Percentiles rank a stretch among this genome's conserved stretches.
These are phyloP conservation scores for Suillus alpinus DNA, from an alignment of 768 basidiomycete species.

Conservation along the genomic window DNA sequence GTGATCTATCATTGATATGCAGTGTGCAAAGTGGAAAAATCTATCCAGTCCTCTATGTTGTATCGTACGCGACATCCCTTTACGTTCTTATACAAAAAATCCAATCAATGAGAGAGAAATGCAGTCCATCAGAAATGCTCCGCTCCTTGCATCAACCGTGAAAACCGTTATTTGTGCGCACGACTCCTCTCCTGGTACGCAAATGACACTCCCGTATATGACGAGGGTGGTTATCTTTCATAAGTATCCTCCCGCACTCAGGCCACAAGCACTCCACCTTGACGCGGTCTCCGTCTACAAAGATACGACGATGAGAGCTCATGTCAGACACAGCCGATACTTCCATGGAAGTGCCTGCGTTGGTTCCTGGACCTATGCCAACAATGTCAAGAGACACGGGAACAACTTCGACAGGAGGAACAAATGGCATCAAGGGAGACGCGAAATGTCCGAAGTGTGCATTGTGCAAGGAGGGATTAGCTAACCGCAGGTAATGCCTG, in stretches of 20 bases:
- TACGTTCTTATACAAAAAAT: neutral
- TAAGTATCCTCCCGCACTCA: neutral
- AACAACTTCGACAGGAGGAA: neutral
- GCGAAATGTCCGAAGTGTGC: neutral
- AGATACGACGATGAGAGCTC: neutral
- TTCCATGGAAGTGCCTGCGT: neutral
- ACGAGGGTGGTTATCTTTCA: neutral
- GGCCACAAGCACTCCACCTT: conserved; percentile 1
- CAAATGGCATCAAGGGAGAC: neutral
- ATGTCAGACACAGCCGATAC: neutral
- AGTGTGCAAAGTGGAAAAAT: neutral
- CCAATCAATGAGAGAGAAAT: neutral
- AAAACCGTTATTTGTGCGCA: neutral
- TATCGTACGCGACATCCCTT: neutral
- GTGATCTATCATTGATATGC: neutral
- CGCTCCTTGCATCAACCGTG: neutral
- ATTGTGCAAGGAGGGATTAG: neutral
- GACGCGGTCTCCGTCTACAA: neutral
- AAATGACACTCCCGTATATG: neutral
- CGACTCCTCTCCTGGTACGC: neutral
- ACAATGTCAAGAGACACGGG: neutral
- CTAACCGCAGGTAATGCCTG: neutral
- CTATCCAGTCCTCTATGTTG: neutral
- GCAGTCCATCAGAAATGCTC: neutral
- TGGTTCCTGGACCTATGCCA: neutral